Percentiles rank a stretch among this genome's conserved stretches.
phyloP scores from a whole-genome alignment of 805 yeast species.

The Suhomyces sp. region DNA sequence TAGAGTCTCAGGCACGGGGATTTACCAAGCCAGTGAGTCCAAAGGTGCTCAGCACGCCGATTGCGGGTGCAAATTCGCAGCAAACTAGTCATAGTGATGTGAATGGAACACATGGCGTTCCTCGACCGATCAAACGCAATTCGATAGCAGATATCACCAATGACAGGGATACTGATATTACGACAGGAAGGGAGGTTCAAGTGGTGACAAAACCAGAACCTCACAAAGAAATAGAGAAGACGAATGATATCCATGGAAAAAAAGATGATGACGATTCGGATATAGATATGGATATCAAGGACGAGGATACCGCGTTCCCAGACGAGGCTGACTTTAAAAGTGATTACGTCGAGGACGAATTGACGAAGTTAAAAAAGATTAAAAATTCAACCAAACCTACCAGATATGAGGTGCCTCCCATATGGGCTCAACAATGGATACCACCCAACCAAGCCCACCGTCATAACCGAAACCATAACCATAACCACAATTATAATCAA shows the following conservation, averaged over 20 bases:
- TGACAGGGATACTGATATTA: conserved; percentile 44
- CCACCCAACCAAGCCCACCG: conserved; percentile 12
- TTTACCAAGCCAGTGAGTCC: conserved; percentile 5
- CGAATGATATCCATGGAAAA: not conserved
- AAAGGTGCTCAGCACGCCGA: not conserved
- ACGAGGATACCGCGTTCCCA: too few relatives aligned
- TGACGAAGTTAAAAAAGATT: conserved; percentile 23
- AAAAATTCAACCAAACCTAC: conserved; percentile 48
- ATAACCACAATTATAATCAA: not conserved
- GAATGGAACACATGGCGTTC: not conserved
- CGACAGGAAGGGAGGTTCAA: conserved; percentile 4
- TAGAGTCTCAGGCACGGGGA: not conserved
- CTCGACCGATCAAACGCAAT: conserved; percentile 15
- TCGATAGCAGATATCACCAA: conserved; percentile 38
- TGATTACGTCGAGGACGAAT: conserved; percentile 24
- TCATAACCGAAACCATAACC: not conserved
- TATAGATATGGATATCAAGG: conserved; percentile 1
- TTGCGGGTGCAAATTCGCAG: not conserved
- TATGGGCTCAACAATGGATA: conserved; percentile 79
- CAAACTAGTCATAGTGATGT: not conserved
- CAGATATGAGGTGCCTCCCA: conserved; percentile 64
- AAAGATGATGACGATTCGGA: too few relatives aligned
- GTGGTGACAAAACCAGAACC: not conserved
- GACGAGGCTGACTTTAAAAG: not conserved
- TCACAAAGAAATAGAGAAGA: not conserved